These are phyloP conservation scores for Sugiyamaella valdiviana DNA, from an alignment of 805 yeast species.

Conservation along the genomic window DNA sequence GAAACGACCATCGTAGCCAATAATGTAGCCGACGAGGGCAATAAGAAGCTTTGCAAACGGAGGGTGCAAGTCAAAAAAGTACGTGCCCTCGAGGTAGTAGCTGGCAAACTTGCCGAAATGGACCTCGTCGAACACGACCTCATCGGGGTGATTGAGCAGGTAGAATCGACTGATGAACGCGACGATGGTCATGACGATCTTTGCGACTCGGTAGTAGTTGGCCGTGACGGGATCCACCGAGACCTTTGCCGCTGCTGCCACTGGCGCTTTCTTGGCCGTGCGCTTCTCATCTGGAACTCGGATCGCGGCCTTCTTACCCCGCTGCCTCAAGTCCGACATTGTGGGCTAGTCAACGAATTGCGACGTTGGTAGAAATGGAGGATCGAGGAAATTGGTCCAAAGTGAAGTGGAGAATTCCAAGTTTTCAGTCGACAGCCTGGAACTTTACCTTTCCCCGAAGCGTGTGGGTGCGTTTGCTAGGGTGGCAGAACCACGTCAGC, in stretches of 20 bases:
- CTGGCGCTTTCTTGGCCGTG: neutral
- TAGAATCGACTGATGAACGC: constrained; percentile 73
- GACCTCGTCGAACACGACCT: constrained; percentile 56
- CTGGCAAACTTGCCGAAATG: constrained; percentile 45
- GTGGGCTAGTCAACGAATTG: neutral
- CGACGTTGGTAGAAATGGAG: too few relatives aligned
- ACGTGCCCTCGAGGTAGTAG: constrained; percentile 73
- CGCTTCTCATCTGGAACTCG: neutral
- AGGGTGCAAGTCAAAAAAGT: constrained; percentile 95
- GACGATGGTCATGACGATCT: constrained; percentile 45
- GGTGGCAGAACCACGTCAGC: neutral
- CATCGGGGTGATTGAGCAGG: constrained; percentile 60
- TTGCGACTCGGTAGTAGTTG: constrained; percentile 2
- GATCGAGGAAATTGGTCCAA: too few relatives aligned
- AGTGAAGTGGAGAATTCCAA: too few relatives aligned
- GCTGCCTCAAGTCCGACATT: neutral
- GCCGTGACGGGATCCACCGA: neutral
- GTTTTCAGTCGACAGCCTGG: too few relatives aligned
- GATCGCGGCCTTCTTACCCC: neutral
- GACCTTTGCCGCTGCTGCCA: neutral
- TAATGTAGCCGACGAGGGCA: constrained; percentile 82
- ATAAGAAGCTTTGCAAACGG: constrained; percentile 93
- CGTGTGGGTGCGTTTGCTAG: neutral
- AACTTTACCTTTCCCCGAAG: too few relatives aligned
- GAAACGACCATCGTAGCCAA: constrained; percentile 88